These are phyloP conservation scores for Chaetomiaceae sp. DNA, from an alignment of 2,329 filamentous ascomycete genomes.

Conservation along the genomic window DNA sequence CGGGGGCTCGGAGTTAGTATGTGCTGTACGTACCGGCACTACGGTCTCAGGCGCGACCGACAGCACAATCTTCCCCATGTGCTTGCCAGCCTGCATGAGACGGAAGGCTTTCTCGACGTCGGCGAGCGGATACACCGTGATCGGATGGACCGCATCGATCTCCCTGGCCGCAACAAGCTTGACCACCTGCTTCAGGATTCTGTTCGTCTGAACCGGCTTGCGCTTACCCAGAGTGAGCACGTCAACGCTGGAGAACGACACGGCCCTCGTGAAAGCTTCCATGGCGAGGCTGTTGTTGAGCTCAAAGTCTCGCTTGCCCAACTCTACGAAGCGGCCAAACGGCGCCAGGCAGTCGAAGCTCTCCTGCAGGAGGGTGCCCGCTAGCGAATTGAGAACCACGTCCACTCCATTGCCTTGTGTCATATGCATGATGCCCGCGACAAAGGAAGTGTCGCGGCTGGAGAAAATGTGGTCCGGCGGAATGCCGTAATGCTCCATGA, in stretches of 20 bases:
- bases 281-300: slow-evolving; percentile 41
- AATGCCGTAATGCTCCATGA: slow-evolving; percentile 31
- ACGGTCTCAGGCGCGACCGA: slow-evolving; percentile 21
- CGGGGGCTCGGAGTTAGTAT: not conserved
- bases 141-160: slow-evolving; percentile 27
- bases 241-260: slow-evolving; percentile 35
- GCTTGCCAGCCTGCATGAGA: slow-evolving; percentile 40
- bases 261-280: slow-evolving; percentile 38
- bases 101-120: slow-evolving; percentile 38
- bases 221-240: slow-evolving; percentile 24
- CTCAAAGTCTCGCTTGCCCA: slow-evolving; percentile 27
- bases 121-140: slow-evolving; percentile 28
- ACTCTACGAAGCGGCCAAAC: slow-evolving; percentile 18
- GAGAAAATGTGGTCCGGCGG: slow-evolving; percentile 34
- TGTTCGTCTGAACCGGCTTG: slow-evolving; percentile 18
- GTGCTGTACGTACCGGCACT: slow-evolving; percentile 24
- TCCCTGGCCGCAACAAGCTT: slow-evolving; percentile 27
- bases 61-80: slow-evolving; percentile 44
- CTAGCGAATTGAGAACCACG: slow-evolving; percentile 39
- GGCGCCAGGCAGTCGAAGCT: slow-evolving; percentile 39
- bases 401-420: slow-evolving; percentile 35
- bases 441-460: slow-evolving; percentile 34
- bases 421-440: slow-evolving; percentile 27
- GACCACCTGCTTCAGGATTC: slow-evolving; percentile 24
- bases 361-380: slow-evolving; percentile 39